Base-by-base conservation (phyloP, 1,284 basidiomycete species). In the Inonotus hispidus region DNA sequence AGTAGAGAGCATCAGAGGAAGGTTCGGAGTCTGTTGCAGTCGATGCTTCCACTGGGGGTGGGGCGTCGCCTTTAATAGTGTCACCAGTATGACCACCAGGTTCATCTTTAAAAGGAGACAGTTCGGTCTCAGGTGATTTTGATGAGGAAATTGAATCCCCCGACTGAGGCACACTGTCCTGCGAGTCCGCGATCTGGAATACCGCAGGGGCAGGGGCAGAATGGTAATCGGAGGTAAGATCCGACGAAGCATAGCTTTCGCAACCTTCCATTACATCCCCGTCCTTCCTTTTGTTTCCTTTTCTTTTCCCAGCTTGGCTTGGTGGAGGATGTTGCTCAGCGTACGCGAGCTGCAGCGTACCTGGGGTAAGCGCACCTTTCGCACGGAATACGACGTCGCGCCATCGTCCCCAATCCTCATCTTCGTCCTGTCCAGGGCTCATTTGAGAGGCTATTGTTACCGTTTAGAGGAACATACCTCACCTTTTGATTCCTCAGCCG, bases 321-420 rank as follows among this genome's bases (percentile, higher is more conserved):
- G 59, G 59, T 27, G 25, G 23, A 1, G 27, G 7, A 37, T 61
- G n/a, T 35, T 61, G 59, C 47, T 61, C 53, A 8, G 59, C 59
- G 23, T 55, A 61, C 16, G 45, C 54, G 37, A 49, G 32, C 25
- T 77, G 71, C 65, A 84, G 71, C 53, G 75, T 71, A 53, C 75
- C 75, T 0, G 87, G 86, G 4, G 75, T 72, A 58, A 88, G 71
- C 45, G 75, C 73, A 8, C 83, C 83, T 73, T 88, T 92, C 7
- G 85, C 85, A 1, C 82, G 81, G 72, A 90, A 93, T 7, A 92
- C 81, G 43, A 92, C 86, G 69, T 95, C 92, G 23, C 90, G 81
- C 89, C 90, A 93, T 56, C 92, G 82, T 59, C 92, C 85, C 91
- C 92, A 96, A 68, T 95, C 93, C 70, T 98, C 95, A 62, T 87